A percentile compares a stretch with the other conserved stretches of the same genome.
Evolutionary conservation across 139 green algal genomes (phyloP).

Genomic region (Edaphochlamys debaryana): DNA sequence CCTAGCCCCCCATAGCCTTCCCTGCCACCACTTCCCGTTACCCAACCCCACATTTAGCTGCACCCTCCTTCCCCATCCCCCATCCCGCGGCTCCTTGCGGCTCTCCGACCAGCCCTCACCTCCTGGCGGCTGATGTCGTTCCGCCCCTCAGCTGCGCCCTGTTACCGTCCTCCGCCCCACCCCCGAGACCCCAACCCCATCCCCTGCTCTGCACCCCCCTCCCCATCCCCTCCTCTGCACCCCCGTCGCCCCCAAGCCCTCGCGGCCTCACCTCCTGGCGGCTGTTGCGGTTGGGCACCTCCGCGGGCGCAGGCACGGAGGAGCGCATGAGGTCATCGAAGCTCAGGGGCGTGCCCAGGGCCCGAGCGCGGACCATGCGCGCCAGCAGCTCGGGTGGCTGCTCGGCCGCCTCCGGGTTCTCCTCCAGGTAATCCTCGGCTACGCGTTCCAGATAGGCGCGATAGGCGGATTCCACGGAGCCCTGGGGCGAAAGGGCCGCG

Average conservation of each 20-base stretch:
- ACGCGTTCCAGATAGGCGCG: slow-evolving; percentile 5
- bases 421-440: neutral
- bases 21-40: no score
- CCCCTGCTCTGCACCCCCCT: neutral
- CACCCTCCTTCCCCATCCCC: no score
- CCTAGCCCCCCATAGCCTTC: no score
- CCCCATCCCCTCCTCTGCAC: no score
- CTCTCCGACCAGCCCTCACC: no score
- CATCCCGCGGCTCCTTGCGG: no score
- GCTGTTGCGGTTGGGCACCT: slow-evolving; percentile 51
- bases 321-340: slow-evolving; percentile 64
- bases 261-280: slow-evolving; percentile 15
- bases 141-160: no score
- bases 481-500: neutral
- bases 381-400: slow-evolving; percentile 1
- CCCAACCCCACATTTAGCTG: no score
- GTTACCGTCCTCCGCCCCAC: neutral
- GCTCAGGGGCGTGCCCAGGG: slow-evolving; percentile 50
- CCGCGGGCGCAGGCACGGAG: slow-evolving; percentile 47
- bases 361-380: neutral
- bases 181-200: neutral
- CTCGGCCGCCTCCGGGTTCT: slow-evolving; percentile 5
- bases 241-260: neutral
- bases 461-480: neutral
- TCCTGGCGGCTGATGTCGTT: no score